Base-by-base conservation (phyloP, 208 protist species). In the Phytomonas sp. region DNA sequence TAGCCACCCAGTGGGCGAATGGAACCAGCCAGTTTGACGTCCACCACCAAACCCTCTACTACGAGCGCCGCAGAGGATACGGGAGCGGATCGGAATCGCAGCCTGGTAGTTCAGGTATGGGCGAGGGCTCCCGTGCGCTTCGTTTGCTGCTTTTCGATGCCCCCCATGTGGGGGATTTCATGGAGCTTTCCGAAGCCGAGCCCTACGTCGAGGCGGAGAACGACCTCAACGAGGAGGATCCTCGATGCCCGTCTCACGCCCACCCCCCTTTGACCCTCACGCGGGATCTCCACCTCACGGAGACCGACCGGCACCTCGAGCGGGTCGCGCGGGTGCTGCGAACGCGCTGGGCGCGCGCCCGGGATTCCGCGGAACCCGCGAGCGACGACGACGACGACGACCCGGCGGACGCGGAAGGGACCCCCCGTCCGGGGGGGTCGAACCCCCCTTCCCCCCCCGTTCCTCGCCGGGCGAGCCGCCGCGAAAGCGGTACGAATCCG, bases 1-100 rank as follows among this genome's bases (percentile, higher is more conserved):
- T 95, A 2, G 90, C 87, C 4, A 85, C 90, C 37, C 90, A 95
- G 75, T 95, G 90, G 87, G 85, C 82, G 34, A 95, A 95, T 69
- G 85, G 90, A 36, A 93, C 85, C 5, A 88, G 85, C 26, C 33
- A 71, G 51, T 93, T 78, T 69, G 90, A 95, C 68, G 74, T 67
- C 20, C 73, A 83, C 33, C 83, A 85, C 68, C 40, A n/a, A 29
- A 95, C 90, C 5, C 78, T 95, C 13, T 95, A 93, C 67, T 46
- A 60, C 2, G 86, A 92, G 73, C 81, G 84, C 28, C 40, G 73
- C 1, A 31, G 26, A 0, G 51, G 67, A 13, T 31, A 74, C 29
- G 82, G 89, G 20, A n/a, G 20, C 4, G 17, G 3, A 7, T 53
- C 64, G 15, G 40, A 11, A 37, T 32, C 30, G 68, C 43, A 71